Percentiles rank a stretch among this genome's conserved stretches.
Conservation (phyloP, 768 basidiomycete genomes). For the Rhodotorula toruloides region DNA sequence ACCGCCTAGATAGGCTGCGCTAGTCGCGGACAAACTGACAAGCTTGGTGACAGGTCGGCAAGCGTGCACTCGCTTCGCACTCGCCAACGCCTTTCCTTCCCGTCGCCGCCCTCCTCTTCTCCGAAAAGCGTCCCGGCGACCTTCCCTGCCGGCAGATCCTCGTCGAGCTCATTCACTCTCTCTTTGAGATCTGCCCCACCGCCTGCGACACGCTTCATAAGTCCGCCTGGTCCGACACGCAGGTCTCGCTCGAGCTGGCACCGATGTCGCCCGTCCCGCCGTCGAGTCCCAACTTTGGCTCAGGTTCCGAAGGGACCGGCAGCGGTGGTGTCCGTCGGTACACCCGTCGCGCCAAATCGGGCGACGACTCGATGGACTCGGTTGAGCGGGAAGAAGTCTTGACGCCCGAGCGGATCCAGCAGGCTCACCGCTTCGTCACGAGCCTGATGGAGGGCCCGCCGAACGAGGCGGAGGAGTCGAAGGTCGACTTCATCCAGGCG, state of each 20-base stretch:
- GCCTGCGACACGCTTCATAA: constrained; percentile 50
- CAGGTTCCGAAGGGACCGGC: neutral
- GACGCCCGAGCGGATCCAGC: constrained; percentile 20
- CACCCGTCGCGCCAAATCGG: constrained; percentile 25
- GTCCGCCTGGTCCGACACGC: constrained; percentile 30
- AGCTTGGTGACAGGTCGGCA: constrained; percentile 82
- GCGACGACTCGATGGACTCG: constrained; percentile 12
- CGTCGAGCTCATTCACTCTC: constrained; percentile 72
- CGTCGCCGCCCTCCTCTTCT: constrained; percentile 76
- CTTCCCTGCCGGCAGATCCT: constrained; percentile 84
- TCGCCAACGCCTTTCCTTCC: constrained; percentile 83
- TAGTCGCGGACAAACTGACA: neutral
- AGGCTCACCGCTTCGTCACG: constrained; percentile 28
- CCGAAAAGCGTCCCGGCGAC: constrained; percentile 97
- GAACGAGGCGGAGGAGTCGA: constrained; percentile 38
- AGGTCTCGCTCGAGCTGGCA: constrained; percentile 31
- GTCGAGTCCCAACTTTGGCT: constrained; percentile 16
- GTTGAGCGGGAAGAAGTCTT: constrained; percentile 30
- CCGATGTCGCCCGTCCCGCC: constrained; percentile 24
- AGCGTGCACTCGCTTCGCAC: constrained; percentile 79
- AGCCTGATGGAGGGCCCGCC: constrained; percentile 39
- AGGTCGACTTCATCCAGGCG: constrained; percentile 48
- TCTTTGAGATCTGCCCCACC: constrained; percentile 80
- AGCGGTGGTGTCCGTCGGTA: constrained; percentile 24
- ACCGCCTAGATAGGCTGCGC: neutral